Conservation (phyloP, 2,329 filamentous ascomycete species). For the Aspergillus flavus region DNA sequence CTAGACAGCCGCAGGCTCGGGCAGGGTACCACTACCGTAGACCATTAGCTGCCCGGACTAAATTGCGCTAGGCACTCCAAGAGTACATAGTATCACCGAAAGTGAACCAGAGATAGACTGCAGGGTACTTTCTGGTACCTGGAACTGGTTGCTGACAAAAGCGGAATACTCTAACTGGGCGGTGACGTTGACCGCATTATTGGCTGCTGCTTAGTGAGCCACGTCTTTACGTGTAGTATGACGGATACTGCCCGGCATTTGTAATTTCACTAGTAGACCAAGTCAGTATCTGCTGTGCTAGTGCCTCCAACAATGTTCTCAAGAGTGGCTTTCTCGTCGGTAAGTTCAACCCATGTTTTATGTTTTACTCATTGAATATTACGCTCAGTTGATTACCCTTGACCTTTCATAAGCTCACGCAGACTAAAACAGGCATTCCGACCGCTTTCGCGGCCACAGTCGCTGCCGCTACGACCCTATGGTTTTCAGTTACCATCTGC, state of each 20-base stretch:
- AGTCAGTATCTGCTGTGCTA: background rate
- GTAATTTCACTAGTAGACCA: background rate
- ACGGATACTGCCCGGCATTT: background rate
- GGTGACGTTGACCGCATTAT: background rate
- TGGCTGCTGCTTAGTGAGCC: background rate
- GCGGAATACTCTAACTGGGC: background rate
- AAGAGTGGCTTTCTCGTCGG: constrained; percentile 16
- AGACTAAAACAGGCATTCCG: constrained; percentile 30
- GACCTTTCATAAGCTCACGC: background rate
- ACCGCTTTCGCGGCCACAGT: constrained; percentile 30
- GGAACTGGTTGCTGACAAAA: background rate
- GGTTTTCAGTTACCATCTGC: constrained; percentile 41
- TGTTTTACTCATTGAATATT: background rate
- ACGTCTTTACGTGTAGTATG: background rate
- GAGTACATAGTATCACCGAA: background rate
- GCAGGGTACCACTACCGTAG: background rate
- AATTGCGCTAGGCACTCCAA: background rate
- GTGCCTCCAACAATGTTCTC: background rate
- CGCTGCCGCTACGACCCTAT: constrained; percentile 24
- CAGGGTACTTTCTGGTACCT: background rate
- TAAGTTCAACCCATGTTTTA: constrained; percentile 11
- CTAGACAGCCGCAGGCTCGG: background rate
- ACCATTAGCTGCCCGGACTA: background rate
- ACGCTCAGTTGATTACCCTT: background rate
- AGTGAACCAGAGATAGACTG: too few species aligned